Evolutionary conservation across 2,329 filamentous ascomycete species (phyloP).

Genomic region (Cercospora beticola): DNA sequence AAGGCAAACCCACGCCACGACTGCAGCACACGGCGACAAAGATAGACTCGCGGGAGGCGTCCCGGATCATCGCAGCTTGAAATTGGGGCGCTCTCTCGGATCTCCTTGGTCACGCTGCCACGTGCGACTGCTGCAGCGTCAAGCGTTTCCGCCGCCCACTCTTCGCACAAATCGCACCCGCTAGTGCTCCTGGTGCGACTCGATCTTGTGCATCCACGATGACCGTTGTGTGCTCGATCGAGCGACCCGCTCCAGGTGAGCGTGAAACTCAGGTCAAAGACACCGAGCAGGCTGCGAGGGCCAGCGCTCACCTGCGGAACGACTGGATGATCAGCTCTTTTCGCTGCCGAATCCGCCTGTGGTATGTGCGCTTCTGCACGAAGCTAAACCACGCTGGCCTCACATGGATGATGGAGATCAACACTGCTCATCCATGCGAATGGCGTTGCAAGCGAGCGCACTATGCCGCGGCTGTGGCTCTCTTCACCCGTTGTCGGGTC

Average conservation of each 20-base stretch:
- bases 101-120: slow-evolving; percentile 25
- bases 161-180: slow-evolving; percentile 6
- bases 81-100: slow-evolving; percentile 16
- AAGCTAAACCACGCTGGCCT: slow-evolving; percentile 1
- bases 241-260: not conserved
- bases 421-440: slow-evolving; percentile 3
- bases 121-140: slow-evolving; percentile 26
- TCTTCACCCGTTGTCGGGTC: slow-evolving; percentile 22
- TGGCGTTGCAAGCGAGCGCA: slow-evolving; percentile 16
- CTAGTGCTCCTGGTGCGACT: slow-evolving; percentile 14
- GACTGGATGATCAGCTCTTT: not conserved
- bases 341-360: slow-evolving; percentile 13
- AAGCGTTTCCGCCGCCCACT: slow-evolving; percentile 20
- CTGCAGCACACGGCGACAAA: slow-evolving; percentile 19
- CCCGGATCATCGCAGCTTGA: slow-evolving; percentile 33
- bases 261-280: slow-evolving; percentile 11
- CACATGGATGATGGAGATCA: slow-evolving; percentile 24
- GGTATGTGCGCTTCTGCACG: slow-evolving; percentile 13
- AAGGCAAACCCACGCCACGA: slow-evolving; percentile 5
- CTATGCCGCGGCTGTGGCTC: slow-evolving; percentile 25
- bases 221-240: slow-evolving; percentile 6
- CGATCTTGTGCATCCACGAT: slow-evolving; percentile 14
- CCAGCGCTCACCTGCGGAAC: not conserved
- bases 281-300: not conserved
- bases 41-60: slow-evolving; percentile 29